Base-by-base conservation (phyloP, 2,329 filamentous ascomycete genomes). In the Colletotrichum tofieldiae region DNA sequence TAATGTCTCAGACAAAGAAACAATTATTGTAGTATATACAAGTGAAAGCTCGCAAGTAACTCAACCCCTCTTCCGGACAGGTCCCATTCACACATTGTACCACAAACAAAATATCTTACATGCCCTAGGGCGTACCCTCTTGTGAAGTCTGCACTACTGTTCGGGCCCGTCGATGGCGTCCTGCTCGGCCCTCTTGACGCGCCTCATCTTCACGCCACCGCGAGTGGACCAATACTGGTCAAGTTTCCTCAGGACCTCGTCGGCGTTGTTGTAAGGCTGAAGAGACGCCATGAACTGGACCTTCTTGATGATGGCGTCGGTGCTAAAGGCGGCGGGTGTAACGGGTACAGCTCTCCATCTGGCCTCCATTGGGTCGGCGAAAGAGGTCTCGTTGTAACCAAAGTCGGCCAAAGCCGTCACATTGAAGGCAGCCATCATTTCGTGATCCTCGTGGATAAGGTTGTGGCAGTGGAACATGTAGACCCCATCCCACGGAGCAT, bases 381-480 rank as follows among this genome's bases (percentile, higher is more conserved):
- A 84, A 23, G 77, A 79, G 12, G 78, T 78, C 65, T 82, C 80
- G 6, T 81, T 78, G 74, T 85, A 85, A 2, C 83, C 83, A 41
- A 83, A 80, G 70, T 81, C 77, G 18, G 76, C 62, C 0, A 86
- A 77, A 3, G 75, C 75, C 0, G 83, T 82, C 14, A 84, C 82
- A 72, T 85, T 85, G 77, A 86, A 86, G 3, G 83, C 82, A 0
- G 80, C 84, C 84, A 86, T 85, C 84, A 86, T 86, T 62, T 84
- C 83, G 65, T 81, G 77, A 65, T 86, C 84, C 75, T 86, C 84
- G 72, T 86, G 84, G 58, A 84, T 79, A 26, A 85, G 77, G 67
- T 86, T 86, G 74, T 86, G 84, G 76, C 84, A 86, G 75, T 86
- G 84, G 79, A 86, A 85, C 84, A 85, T 85, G 79, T 86, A 86